phyloP scores from a whole-genome alignment of 2,329 filamentous ascomycete genomes.

The Domatiomyces globalis region DNA sequence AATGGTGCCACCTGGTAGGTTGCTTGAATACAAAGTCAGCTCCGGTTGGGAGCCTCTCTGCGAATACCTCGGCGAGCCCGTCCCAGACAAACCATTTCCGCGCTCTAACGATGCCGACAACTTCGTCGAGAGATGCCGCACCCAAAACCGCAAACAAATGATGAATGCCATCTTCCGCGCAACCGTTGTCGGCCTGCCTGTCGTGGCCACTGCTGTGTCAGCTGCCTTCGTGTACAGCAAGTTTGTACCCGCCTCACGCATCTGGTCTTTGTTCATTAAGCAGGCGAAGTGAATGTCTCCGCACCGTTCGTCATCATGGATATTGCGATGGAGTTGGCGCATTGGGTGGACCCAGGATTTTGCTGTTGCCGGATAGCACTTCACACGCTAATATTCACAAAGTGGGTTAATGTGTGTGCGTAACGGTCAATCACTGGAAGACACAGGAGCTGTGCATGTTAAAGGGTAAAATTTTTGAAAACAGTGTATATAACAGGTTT shows the following conservation, averaged over 20 bases:
- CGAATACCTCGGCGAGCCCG: constrained; percentile 39
- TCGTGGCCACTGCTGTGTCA: constrained; percentile 33
- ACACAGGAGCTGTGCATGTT: too few species aligned
- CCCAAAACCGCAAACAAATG: constrained; percentile 42
- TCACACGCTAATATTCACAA: not conserved
- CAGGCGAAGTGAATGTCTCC: not conserved
- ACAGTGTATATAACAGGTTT: too few species aligned
- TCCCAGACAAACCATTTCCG: constrained; percentile 37
- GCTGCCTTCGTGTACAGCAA: constrained; percentile 29
- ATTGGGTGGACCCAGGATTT: not conserved
- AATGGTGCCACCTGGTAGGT: constrained; percentile 35
- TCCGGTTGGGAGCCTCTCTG: constrained; percentile 42
- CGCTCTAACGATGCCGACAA: constrained; percentile 41
- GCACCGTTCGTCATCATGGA: not conserved
- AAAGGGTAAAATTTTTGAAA: too few species aligned
- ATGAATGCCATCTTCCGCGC: constrained; percentile 40
- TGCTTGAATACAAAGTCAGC: constrained; percentile 41
- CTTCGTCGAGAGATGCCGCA: constrained; percentile 41
- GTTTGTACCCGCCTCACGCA: constrained; percentile 16
- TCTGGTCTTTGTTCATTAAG: not conserved
- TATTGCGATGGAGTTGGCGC: not conserved
- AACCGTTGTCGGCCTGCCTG: constrained; percentile 33
- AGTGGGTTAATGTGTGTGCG: too few species aligned
- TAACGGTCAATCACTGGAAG: not conserved
- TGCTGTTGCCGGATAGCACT: not conserved